Evolutionary conservation across 2,329 filamentous ascomycete genomes (phyloP), one percentile per base, ranked within the genome.

Genomic region (Diaporthe longicolla): DNA sequence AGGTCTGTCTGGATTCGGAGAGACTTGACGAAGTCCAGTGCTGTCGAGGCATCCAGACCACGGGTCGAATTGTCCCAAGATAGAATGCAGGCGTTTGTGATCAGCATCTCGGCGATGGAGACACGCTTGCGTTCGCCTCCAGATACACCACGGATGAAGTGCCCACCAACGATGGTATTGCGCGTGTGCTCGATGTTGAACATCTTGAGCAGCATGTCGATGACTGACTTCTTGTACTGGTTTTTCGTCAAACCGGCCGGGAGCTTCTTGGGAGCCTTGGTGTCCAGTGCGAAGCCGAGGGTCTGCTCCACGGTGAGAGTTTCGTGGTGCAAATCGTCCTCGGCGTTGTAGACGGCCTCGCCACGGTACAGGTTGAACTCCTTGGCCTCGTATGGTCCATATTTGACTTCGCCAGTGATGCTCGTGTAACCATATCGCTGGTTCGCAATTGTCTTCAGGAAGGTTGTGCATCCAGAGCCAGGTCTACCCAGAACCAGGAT

Each of bases 101-200:
- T 88, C 89, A 95, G 93, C 85, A 94, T 94, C 82, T 97, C 94
- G 0, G 93, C 93, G 75, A 97, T 96, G 29, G 92, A 93, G 9
- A 95, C 94, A 76, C 93, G 91, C 84, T 95, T 95, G 72, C 93
- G 87, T 83, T 96, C 94, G 72, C 93, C 94, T 76, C 93, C 95
- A 59, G 91, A 94, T 0, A 97, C 88, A 81, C 95, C 95, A 68
- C 94, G 92, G 26, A 97, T 89, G 76, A 96, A 95, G 0, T 91
- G 89, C 76, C 97, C 93, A 10, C 95, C 95, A 35, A 98, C 94
- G 40, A 96, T 91, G 0, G 95, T 98, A 80, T 95, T 90, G 69
- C 91, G 89, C 0, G 95, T 97, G 82, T 98, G 95, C 82, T 95
- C 93, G 71, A 98, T 97, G 80, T 96, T 97, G 87, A 98, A 97